Conservation (phyloP, 345 rosid genomes). For the Limnanthes douglasii region DNA sequence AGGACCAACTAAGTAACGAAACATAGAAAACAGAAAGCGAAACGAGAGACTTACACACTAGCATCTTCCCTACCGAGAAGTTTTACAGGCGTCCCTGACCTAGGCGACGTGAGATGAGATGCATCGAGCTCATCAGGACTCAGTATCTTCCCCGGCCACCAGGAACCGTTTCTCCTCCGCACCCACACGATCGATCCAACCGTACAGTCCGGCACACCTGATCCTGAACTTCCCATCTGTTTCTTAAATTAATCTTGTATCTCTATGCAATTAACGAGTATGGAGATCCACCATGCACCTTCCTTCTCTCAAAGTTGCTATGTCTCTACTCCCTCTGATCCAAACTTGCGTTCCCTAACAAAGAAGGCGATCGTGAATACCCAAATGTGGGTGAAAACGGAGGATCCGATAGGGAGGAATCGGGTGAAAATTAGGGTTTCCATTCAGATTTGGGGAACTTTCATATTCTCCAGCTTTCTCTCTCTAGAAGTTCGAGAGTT, state of each 20-base stretch:
- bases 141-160: slow-evolving; percentile 98
- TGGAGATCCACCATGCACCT: too few species aligned
- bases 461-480: too few species aligned
- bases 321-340: too few species aligned
- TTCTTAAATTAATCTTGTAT: too few species aligned
- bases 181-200: slow-evolving; percentile 96
- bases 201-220: slow-evolving; percentile 32
- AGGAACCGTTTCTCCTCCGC: slow-evolving; percentile 91
- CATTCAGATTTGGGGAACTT: slow-evolving; percentile 34
- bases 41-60: slow-evolving; percentile 64
- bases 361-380: slow-evolving; percentile 16
- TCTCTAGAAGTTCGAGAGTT: too few species aligned
- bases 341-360: too few species aligned
- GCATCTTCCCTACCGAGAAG: slow-evolving; percentile 99
- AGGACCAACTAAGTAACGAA: not conserved
- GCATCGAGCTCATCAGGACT: slow-evolving; percentile 71
- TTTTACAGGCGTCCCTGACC: slow-evolving; percentile 96
- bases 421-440: slow-evolving; percentile 22
- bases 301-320: too few species aligned
- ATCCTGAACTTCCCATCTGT: slow-evolving; percentile 40
- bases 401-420: slow-evolving; percentile 13
- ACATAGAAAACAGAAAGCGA: not conserved
- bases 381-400: slow-evolving; percentile 9
- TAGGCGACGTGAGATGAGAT: slow-evolving; percentile 64
- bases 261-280: too few species aligned